Percentiles rank a stretch among this genome's conserved stretches.
These are phyloP conservation scores for Hyaloraphidium curvatum DNA, from an alignment of 192 early-diverging fungal genomes.

Conservation along the genomic window DNA sequence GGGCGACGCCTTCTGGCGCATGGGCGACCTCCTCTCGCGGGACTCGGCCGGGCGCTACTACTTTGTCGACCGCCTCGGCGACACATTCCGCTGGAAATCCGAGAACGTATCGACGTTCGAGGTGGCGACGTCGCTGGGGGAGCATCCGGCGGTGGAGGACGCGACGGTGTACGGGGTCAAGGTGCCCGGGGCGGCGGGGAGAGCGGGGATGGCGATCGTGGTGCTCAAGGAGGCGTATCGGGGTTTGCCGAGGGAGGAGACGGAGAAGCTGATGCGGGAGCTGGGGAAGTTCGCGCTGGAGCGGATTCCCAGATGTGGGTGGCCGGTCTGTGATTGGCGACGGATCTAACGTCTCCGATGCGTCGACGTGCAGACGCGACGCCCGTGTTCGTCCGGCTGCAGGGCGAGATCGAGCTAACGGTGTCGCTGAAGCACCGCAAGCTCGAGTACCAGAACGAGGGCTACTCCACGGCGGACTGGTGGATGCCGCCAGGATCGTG, in stretches of 20 bases:
- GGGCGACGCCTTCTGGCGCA: constrained; percentile 3
- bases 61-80: background rate
- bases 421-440: constrained; percentile 4
- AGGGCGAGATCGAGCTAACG: background rate
- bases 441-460: constrained; percentile 3
- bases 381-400: background rate
- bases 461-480: background rate
- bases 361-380: background rate
- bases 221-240: background rate
- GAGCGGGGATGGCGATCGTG: constrained; percentile 1
- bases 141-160: background rate
- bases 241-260: background rate
- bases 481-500: background rate
- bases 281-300: background rate
- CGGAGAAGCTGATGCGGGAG: background rate
- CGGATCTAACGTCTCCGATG: background rate
- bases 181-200: background rate
- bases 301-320: background rate
- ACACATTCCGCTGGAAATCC: background rate
- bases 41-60: background rate
- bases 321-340: background rate
- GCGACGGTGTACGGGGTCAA: constrained; percentile 2
- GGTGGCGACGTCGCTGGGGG: background rate
- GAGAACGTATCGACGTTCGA: constrained; percentile 1
- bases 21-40: background rate